Evolutionary conservation across 1,284 basidiomycete species (phyloP), one percentile per base, ranked within the genome.

Genomic region (Lignosus rhinocerotis): DNA sequence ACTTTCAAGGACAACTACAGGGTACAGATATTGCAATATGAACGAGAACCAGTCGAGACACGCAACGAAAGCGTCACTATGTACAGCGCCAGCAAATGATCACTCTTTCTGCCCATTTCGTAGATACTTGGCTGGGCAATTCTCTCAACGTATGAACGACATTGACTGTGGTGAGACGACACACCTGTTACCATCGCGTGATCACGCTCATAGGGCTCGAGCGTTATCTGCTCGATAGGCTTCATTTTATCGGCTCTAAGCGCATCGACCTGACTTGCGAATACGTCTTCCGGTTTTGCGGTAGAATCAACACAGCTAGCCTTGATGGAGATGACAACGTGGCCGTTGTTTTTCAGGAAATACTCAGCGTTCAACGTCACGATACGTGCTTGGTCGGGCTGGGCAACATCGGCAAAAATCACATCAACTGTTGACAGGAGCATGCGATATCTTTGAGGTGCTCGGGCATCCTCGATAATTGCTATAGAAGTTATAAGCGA

Each of bases 231-330:
- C 76, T 97, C 96, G 60, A 95, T 80, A 38, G 96, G 95, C 79
- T 95, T 96, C 78, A 98, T 89, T 69, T 87, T 88, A 72, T 82
- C 82, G 60, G 85, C 81, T 74, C 91, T 88, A 70, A 99, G 81
- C 70, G 82, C 86, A 74, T 95, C 88, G 56, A 98, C 92, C 76
- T 99, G 94, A 54, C 83, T 80, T 3, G 93, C 90, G 69, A 98
- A 99, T 42, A 98, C 92, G 25, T 88, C 89, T 66, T 95, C 94
- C 16, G 96, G 89, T 2, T 92, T 86, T 5, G 86, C 86, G 31
- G 96, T 98, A 53, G 94, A 98, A 77, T 99, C 97, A 76, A 99
- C 93, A 83, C 96, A 99, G 73, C 93, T 96, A 49, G 97, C 97
- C 82, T 99, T 99, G 87, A 99, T 98, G 58, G 96, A 98, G 70